A percentile compares a stretch with the other conserved stretches of the same genome.
phyloP scores from a whole-genome alignment of 306 rosid species.

The Purshia tridentata region DNA sequence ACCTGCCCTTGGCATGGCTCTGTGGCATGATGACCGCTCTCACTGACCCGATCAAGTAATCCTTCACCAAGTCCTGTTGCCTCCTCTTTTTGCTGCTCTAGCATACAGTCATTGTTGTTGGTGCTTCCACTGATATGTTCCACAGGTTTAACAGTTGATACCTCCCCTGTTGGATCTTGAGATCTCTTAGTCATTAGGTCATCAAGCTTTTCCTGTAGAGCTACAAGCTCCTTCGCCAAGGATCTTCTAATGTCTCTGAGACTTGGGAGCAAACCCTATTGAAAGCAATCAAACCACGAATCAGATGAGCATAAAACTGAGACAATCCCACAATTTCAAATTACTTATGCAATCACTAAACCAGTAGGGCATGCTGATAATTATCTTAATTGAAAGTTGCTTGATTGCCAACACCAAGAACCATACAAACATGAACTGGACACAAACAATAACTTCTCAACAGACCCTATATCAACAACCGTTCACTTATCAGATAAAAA shows the following conservation, averaged over 20 bases:
- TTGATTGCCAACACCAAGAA: background rate
- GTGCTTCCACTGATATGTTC: conserved; percentile 11
- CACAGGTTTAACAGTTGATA: background rate
- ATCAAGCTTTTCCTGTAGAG: conserved; percentile 73
- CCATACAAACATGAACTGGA: background rate
- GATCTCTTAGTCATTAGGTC: conserved; percentile 24
- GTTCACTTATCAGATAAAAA: background rate
- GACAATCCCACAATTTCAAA: background rate
- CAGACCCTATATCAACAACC: background rate
- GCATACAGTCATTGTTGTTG: background rate
- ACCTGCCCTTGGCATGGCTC: conserved; percentile 7
- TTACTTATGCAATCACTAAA: background rate
- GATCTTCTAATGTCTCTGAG: conserved; percentile 74
- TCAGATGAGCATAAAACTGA: background rate
- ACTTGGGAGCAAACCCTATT: conserved; percentile 67
- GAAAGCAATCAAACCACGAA: background rate
- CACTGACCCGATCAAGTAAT: conserved; percentile 9
- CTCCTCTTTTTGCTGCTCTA: conserved; percentile 25
- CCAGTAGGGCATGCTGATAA: background rate
- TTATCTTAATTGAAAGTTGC: background rate
- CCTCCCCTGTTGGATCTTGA: conserved; percentile 25
- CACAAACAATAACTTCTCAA: background rate
- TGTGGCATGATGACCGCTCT: background rate
- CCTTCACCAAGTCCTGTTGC: background rate
- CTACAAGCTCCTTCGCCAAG: conserved; percentile 71